Percentiles rank a stretch among this genome's conserved stretches.
These are phyloP conservation scores for Biscogniauxia marginata DNA, from an alignment of 2,329 filamentous ascomycete genomes.

Conservation along the genomic window DNA sequence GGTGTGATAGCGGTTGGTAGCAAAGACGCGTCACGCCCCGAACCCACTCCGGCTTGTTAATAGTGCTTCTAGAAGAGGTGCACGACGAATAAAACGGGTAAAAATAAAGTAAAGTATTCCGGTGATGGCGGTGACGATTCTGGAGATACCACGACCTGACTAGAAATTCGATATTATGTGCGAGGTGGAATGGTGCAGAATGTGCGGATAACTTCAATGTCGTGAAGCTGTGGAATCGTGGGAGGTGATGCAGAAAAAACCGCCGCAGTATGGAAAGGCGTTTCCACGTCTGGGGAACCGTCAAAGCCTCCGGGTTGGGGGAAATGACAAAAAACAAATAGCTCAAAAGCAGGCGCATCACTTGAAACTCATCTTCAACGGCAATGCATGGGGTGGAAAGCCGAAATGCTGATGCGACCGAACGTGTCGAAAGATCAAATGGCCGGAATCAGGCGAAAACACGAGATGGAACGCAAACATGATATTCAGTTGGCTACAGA, in stretches of 20 bases:
- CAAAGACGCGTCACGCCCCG: constrained; percentile 11
- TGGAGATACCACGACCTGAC: not conserved
- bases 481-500: constrained; percentile 16
- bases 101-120: not conserved
- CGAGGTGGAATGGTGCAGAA: constrained; percentile 18
- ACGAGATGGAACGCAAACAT: constrained; percentile 6
- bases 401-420: constrained; percentile 25
- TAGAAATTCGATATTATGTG: constrained; percentile 1
- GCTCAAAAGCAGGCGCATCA: constrained; percentile 15
- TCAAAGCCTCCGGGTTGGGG: not conserved
- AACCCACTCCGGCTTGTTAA: not conserved
- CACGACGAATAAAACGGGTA: not conserved
- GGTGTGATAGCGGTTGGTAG: constrained; percentile 3
- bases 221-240: constrained; percentile 4
- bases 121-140: not conserved
- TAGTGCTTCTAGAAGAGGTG: not conserved
- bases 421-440: constrained; percentile 15
- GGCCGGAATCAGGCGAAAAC: constrained; percentile 18
- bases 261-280: not conserved
- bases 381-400: constrained; percentile 17
- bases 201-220: constrained; percentile 32
- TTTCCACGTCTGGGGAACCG: too few species aligned
- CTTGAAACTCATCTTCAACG: constrained; percentile 4
- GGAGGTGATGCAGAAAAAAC: not conserved
- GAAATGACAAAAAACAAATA: constrained; percentile 7